Conservation (phyloP, 2,329 filamentous ascomycete genomes). For the Sarocladiaceae sp. region DNA sequence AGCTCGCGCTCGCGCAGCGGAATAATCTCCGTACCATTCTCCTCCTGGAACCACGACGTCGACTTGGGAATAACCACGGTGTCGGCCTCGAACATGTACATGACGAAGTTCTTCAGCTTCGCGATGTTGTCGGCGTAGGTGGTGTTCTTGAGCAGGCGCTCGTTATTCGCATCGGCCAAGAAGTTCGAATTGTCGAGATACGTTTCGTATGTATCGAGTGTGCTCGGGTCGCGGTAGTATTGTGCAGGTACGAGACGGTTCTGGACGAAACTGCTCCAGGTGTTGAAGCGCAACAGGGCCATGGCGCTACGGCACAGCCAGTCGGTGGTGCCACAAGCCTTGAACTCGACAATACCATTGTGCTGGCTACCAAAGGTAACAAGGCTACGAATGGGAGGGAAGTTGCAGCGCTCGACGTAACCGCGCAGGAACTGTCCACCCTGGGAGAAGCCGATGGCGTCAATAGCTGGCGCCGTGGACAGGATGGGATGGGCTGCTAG, state of each 20-base stretch:
- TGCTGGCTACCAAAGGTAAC: constrained; percentile 90
- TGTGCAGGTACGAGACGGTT: constrained; percentile 82
- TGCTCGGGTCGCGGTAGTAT: constrained; percentile 79
- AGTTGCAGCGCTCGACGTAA: constrained; percentile 83
- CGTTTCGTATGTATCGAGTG: constrained; percentile 52
- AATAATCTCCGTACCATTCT: constrained; percentile 66
- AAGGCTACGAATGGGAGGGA: constrained; percentile 68
- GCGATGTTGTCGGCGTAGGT: constrained; percentile 70
- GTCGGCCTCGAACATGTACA: constrained; percentile 89
- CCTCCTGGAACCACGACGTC: constrained; percentile 85
- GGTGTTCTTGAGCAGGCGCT: constrained; percentile 68
- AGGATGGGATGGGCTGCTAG: constrained; percentile 74
- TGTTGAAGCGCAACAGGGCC: constrained; percentile 71
- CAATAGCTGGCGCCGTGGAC: constrained; percentile 75
- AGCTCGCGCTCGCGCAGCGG: constrained; percentile 64
- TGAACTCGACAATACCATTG: constrained; percentile 85
- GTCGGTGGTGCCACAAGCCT: constrained; percentile 66
- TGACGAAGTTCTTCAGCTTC: constrained; percentile 70
- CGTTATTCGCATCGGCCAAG: constrained; percentile 94
- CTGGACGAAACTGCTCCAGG: constrained; percentile 78
- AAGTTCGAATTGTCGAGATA: constrained; percentile 85
- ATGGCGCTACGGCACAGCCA: constrained; percentile 79
- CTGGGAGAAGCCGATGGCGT: constrained; percentile 92
- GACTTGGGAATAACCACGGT: constrained; percentile 84
- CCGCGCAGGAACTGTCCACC: constrained; percentile 94